Evolutionary conservation across 164 flowering plant genomes (phyloP), one percentile per base, ranked within the genome.

Genomic region (Echeveria elegans): DNA sequence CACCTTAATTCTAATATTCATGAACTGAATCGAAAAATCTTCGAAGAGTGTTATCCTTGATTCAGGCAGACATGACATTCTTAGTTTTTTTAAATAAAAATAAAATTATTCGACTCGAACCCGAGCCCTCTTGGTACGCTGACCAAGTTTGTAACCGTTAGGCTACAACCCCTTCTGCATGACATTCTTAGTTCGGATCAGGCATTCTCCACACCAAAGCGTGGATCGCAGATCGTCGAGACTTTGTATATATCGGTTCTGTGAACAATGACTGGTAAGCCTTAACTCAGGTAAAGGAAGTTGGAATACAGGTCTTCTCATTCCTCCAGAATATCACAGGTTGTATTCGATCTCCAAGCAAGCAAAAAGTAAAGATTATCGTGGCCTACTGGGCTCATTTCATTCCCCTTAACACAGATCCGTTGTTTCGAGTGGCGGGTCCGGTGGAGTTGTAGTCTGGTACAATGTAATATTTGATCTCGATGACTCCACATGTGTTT

Each of bases 181-280:
- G n/a, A n/a, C n/a, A n/a, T n/a, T n/a, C n/a, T n/a, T 47, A 23
- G 98, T 90, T 85, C 86, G 98, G 97, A 7, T 88, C 98, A 30
- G 98, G 98, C 52, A 82, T 93, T 31, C 89, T 93, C 45, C 98
- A 93, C 78, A 77, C 96, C 26, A 93, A 93, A 83, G 96, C 88
- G 62, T 93, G 98, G 97, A 87, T 93, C 72, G 86, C 96, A 31
- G 95, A 90, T 73, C 28, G 62, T 43, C 78, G 75, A 74, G 89
- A 93, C 67, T 76, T 88, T 15, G n/a, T n/a, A n/a, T 93, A 90
- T 66, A 88, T 93, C 68, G 97, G 98, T 32, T 93, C 98, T 73
- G 98, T 97, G 62, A 90, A 93, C 80, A 90, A 93, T 80, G 97
- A 90, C 77, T 93, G 98, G 98, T 90, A 93, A 76, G 85, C 97